Evolutionary conservation across 1,139 yeast species (phyloP), one percentile per base, ranked within the genome.

Genomic region (Candida sanyaensis): DNA sequence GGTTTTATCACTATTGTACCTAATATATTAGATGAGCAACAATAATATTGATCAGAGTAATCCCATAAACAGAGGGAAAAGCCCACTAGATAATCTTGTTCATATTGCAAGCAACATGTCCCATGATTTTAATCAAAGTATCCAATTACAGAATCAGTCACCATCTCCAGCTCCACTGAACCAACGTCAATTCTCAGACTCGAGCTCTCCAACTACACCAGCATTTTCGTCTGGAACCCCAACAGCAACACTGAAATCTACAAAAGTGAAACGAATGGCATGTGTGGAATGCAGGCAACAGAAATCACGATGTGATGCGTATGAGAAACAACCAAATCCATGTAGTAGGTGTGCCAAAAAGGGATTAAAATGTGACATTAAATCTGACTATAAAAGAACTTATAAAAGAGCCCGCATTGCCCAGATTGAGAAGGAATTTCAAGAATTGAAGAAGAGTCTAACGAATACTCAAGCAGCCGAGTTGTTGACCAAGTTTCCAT

Each of bases 261-360:
- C 63, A 4, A 68, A 60, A 47, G 61, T 63, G 12, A 85, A 84
- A 61, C 78, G 85, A 52, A 84, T 91, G 64, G 98, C 98, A 0
- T 93, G 99, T 71, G 91, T 89, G 2, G 97, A 92, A 62, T 93
- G 99, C 63, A 80, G 99, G 17, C 99, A 93, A 65, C 99, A 93
- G 63, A 93, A 93, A 67, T 66, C 93, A 26, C 81, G 86, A 55
- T 93, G 98, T 68, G 96, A 90, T 64, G 96, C 97, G 8, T 83
- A 79, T 52, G 91, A 86, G 51, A 77, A 73, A 47, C 81, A 83
- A 40, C 96, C 97, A 0, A 73, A 74, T n/a, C 88, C 97, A 1
- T 93, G 99, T 60, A 73, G 92, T 0, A 72, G 97, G 53, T 93
- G 98, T 63, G 61, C 69, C 11, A 88, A 87, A 62, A 83, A 88